These are phyloP conservation scores for Xerocomus spinulosus DNA, from an alignment of 768 basidiomycete genomes.

Conservation along the genomic window DNA sequence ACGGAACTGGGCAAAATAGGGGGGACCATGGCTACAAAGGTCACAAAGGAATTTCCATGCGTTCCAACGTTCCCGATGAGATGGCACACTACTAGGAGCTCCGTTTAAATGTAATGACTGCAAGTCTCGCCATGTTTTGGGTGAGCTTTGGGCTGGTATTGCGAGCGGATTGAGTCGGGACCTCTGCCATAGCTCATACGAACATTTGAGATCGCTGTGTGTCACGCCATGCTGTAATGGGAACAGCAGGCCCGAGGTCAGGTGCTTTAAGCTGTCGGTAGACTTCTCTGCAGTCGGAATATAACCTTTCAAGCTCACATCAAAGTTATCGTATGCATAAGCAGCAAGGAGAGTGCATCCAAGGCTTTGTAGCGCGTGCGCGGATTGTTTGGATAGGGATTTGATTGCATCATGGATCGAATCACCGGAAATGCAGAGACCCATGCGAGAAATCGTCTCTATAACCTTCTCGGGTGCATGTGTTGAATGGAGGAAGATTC, in stretches of 20 bases:
- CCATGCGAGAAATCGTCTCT: background rate
- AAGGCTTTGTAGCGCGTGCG: background rate
- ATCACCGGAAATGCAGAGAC: background rate
- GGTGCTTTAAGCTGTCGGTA: background rate
- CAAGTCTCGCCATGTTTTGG: background rate
- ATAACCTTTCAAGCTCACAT: background rate
- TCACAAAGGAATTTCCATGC: background rate
- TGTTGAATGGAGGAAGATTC: conserved; percentile 1
- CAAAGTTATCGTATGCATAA: conserved; percentile 7
- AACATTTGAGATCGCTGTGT: background rate
- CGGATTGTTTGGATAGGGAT: background rate
- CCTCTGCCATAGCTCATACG: background rate
- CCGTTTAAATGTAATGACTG: background rate
- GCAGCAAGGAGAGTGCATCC: background rate
- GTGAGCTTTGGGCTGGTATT: background rate
- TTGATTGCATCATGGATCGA: background rate
- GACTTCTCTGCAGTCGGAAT: background rate
- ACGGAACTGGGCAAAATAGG: background rate
- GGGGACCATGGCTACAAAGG: background rate
- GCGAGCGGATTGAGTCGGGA: background rate
- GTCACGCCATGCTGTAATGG: background rate
- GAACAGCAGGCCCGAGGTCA: background rate
- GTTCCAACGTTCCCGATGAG: background rate
- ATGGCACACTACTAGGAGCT: background rate
- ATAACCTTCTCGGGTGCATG: conserved; percentile 3